phyloP scores from a whole-genome alignment of 768 basidiomycete species.

The Calocybe indica region DNA sequence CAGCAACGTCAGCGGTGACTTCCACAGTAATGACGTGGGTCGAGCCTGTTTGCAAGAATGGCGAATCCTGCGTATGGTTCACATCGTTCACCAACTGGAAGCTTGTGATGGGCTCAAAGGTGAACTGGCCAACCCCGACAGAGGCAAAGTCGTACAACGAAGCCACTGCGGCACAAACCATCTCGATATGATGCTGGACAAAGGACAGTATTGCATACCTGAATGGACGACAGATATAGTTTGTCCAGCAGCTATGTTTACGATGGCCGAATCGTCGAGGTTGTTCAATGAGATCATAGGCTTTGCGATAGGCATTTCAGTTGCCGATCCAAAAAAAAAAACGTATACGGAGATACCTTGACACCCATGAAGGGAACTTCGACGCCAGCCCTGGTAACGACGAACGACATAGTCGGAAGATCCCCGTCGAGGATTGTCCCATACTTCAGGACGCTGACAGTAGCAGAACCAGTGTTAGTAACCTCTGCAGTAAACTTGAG shows the following conservation, averaged over 20 bases:
- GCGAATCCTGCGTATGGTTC: not conserved
- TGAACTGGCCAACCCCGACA: not conserved
- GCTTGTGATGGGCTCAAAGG: not conserved
- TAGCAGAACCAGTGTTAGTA: not conserved
- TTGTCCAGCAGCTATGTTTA: not conserved
- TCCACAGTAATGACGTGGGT: not conserved
- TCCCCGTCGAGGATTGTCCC: conserved; percentile 1
- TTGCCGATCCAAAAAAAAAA: not conserved
- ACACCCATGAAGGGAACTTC: not conserved
- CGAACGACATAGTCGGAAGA: not conserved
- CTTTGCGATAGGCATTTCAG: not conserved
- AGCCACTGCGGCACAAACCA: not conserved
- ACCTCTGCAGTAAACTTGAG: not conserved
- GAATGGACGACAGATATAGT: not conserved
- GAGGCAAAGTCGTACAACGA: not conserved
- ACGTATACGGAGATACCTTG: not conserved
- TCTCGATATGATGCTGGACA: not conserved
- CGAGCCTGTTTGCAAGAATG: not conserved
- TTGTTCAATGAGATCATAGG: not conserved
- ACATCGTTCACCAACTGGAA: not conserved
- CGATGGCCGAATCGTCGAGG: not conserved
- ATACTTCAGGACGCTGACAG: not conserved
- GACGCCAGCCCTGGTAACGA: not conserved
- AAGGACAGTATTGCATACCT: not conserved
- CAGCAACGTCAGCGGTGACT: not conserved